Evolutionary conservation across 306 rosid genomes (phyloP), one percentile per base, ranked within the genome.

Genomic region (Mimosa bimucronata): DNA sequence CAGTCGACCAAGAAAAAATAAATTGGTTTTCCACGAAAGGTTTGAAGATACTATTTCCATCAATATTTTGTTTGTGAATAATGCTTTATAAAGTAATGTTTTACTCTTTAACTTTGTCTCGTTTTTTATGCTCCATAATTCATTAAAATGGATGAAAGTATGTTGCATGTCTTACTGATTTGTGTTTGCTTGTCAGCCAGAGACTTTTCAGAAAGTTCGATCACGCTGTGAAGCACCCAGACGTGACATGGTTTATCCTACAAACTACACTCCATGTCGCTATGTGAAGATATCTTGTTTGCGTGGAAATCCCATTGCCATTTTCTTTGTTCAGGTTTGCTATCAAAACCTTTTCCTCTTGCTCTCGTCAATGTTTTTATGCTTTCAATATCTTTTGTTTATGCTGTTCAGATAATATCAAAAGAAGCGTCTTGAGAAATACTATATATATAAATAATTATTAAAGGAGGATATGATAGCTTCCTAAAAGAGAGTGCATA

Each of bases 201-300:
- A 94, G 90, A 87, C 97, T 15, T 94, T 94, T 81, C 92, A 88
- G 23, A 94, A 92, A 87, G 94, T 89, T 28, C 97, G 98, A n/a
- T 90, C 94, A 15, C 97, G 97, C 1, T 94, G 98, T 77, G 98
- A 94, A 85, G 98, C 98, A 41, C 98, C 98, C 21, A 91, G 97
- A 31, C 97, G 97, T 10, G 97, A 94, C 89, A 85, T 89, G 92
- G 70, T 83, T 81, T 92, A 94, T 80, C 97, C 97, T 29, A 89
- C 88, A 82, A 94, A 90, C 86, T 92, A 94, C 86, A 88, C 97
- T 83, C 98, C 98, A 25, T 94, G 98, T 76, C 92, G 94, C 78
- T 94, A 88, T 64, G 94, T 94, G 72, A 87, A 94, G 80, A 87
- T 94, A 80, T 94, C 98, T 80, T 94, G 98, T 84, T 87, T 94